A percentile compares a stretch with the other conserved stretches of the same genome.
phyloP scores from a whole-genome alignment of 148 eudicot genomes.

The Arbutus unedo region DNA sequence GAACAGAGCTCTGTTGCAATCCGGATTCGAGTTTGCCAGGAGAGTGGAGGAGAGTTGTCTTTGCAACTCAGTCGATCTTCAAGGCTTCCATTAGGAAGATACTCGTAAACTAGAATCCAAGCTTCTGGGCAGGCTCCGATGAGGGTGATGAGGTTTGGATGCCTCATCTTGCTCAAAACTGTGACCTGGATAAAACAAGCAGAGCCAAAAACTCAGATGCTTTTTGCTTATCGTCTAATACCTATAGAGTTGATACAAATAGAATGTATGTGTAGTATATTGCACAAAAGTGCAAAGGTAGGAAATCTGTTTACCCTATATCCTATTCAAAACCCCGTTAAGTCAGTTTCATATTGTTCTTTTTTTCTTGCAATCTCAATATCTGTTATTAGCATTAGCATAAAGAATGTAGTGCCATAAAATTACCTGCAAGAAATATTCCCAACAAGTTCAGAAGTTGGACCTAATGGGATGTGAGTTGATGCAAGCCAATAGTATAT shows the following conservation, averaged over 20 bases:
- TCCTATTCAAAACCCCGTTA: not conserved
- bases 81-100: constrained; percentile 82
- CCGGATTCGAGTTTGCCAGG: constrained; percentile 80
- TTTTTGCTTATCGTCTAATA: too few species aligned
- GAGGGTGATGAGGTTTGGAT: constrained; percentile 79
- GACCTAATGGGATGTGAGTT: not conserved
- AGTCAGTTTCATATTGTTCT: not conserved
- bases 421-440: not conserved
- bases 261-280: not conserved
- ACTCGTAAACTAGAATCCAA: constrained; percentile 72
- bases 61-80: constrained; percentile 81
- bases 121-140: constrained; percentile 82
- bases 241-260: not conserved
- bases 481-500: not conserved
- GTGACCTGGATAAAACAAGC: constrained; percentile 48
- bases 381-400: not conserved
- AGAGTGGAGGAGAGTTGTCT: constrained; percentile 65
- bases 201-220: not conserved
- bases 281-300: not conserved
- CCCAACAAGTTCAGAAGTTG: not conserved
- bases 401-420: not conserved
- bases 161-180: constrained; percentile 73
- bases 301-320: not conserved
- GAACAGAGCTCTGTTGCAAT: constrained; percentile 85
- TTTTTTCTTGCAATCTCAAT: not conserved